These are phyloP conservation scores for Mucor mucedo DNA, from an alignment of 371 early-diverging fungal species.

Conservation along the genomic window DNA sequence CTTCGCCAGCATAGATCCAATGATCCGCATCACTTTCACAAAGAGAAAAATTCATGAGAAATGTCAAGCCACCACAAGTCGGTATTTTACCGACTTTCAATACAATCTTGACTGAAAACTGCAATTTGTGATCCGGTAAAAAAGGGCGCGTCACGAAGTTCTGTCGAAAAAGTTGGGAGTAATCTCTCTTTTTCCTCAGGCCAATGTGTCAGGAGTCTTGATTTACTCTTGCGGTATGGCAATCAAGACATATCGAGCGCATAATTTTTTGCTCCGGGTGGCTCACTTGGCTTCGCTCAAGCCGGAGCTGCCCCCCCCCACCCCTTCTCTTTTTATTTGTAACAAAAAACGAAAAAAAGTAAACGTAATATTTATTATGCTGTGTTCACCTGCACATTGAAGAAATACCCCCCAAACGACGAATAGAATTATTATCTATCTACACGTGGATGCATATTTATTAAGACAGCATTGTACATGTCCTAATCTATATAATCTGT, in stretches of 20 bases:
- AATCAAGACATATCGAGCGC: slow-evolving; percentile 67
- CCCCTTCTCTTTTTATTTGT: slow-evolving; percentile 18
- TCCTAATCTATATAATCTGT: background rate
- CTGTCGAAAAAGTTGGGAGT: background rate
- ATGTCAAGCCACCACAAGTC: slow-evolving; percentile 16
- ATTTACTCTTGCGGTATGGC: slow-evolving; percentile 57
- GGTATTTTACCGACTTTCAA: background rate
- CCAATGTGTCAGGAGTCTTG: slow-evolving; percentile 47
- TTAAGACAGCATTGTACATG: background rate
- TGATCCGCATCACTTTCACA: slow-evolving; percentile 12
- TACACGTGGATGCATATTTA: background rate
- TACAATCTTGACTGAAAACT: background rate
- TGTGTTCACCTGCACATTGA: background rate
- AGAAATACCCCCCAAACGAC: background rate
- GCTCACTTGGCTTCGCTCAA: slow-evolving; percentile 54
- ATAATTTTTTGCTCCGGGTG: slow-evolving; percentile 53
- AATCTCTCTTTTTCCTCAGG: slow-evolving; percentile 4
- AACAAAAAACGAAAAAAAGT: background rate
- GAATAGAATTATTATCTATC: background rate
- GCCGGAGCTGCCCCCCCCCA: slow-evolving; percentile 47
- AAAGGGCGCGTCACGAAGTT: slow-evolving; percentile 54
- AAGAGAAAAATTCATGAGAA: slow-evolving; percentile 1
- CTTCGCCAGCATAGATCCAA: slow-evolving; percentile 56
- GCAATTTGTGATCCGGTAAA: slow-evolving; percentile 22
- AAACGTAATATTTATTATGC: background rate